Base-by-base conservation (phyloP, 2,329 filamentous ascomycete species). In the Pseudogymnoascus sp. region DNA sequence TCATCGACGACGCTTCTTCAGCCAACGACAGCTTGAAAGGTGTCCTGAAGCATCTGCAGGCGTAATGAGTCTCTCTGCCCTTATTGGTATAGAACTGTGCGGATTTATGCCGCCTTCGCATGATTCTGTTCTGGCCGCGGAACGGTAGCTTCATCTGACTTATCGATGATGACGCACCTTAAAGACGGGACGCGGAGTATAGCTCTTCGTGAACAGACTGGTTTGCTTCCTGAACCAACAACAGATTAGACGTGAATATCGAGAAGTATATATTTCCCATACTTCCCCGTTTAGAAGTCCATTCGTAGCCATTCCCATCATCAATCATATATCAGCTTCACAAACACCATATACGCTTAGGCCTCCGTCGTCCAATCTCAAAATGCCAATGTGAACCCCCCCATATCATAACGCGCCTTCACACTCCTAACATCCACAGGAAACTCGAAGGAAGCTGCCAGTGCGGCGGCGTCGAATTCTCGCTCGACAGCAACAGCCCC, bases 371-470 rank as follows among this genome's bases (percentile, higher is more conserved):
- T 19, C 19, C 1, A 19, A 19, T 12, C 49, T 33, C 49, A 55
- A 55, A 12, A 55, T 55, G 49, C 49, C 49, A 7, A 55, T 55
- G 49, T 55, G 10, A 33, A 31, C 29, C 8, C 49, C 49, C 29
- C 26, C 43, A 19, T 19, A 2, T 19, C 19, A 19, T 19, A 19
- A 19, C 19, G 19, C 19, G 19, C 19, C 19, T 19, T 19, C 19
- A 19, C 19, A 19, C 19, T 19, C 23, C 45, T 52, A 52, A 52
- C 26, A 52, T 8, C 58, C 19, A 21, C 38, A 80, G 78, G 74
- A 75, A 74, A 67, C 75, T 80, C 6, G 69, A 78, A 64, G 78
- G 78, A 67, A 79, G 77, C 68, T 80, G 78, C 70, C 78, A 80
- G 67, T 80, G 77, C 66, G 78, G 78, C 60, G 70, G 71, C 38